Base-by-base conservation (phyloP, 306 rosid genomes). In the Cercis canadensis region DNA sequence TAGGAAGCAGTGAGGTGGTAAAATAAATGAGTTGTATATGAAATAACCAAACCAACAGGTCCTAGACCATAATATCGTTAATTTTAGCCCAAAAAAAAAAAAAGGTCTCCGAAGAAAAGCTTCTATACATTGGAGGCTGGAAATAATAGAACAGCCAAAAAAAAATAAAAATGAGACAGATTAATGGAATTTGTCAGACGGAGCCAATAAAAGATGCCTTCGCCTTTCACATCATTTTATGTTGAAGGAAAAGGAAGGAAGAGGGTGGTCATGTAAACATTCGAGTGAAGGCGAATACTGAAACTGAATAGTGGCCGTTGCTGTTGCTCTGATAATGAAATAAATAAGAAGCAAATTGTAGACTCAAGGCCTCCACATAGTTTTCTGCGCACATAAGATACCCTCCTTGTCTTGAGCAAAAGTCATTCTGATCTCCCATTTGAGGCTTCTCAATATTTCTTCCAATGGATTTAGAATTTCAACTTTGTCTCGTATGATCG, bases 341-440 rank as follows among this genome's bases (percentile, higher is more conserved):
- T 5, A 37, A 8, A 37, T 37, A 37, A 24, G 59, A 67, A 36
- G 73, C 69, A 41, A 18, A 34, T 29, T 9, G n/a, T 7, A 65
- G 55, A 53, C 40, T 82, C 46, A 90, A 76, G 99, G 96, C 76
- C 92, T 86, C 99, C 99, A 89, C 57, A 32, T 14, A 49, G 86
- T 84, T 78, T 94, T 94, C 77, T 84, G 92, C 1, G 96, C 99
- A 70, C 99, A 91, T 39, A 94, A 3, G 76, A 94, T 78, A 16
- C 97, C 99, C 74, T 94, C 97, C 54, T 78, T 89, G 9, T 81
- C 77, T 63, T 89, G 83, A 18, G 90, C 79, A 73, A 70, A 94
- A 57, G 88, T 86, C 97, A 94, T 89, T 62, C 87, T 77, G 52
- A 94, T 86, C 33, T 89, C 92, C 97, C 97, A 94, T 0, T 85